phyloP scores from a whole-genome alignment of 306 rosid species.

The Vigna radiata region DNA sequence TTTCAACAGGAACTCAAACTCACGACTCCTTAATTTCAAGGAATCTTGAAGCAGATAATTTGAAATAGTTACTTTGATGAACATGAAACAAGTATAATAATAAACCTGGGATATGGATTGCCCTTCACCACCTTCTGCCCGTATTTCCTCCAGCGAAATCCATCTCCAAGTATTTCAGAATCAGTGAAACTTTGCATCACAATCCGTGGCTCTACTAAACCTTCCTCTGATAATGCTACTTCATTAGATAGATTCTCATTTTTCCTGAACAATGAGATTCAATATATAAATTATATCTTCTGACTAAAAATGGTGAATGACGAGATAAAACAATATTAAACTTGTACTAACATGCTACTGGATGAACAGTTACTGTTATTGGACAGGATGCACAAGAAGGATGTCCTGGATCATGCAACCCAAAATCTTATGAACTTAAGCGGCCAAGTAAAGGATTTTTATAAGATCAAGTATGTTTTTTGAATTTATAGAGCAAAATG shows the following conservation, averaged over 20 bases:
- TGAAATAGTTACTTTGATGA: not conserved
- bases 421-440: not conserved
- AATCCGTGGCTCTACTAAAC: slow-evolving; percentile 58
- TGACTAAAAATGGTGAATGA: slow-evolving; percentile 22
- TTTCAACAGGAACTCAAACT: too few species aligned
- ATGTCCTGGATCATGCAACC: not conserved
- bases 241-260: slow-evolving; percentile 65
- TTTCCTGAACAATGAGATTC: slow-evolving; percentile 60
- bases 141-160: slow-evolving; percentile 98
- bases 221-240: slow-evolving; percentile 63
- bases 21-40: too few species aligned
- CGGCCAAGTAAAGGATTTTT: not conserved
- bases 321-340: not conserved
- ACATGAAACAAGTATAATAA: not conserved
- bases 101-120: slow-evolving; percentile 85
- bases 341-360: not conserved
- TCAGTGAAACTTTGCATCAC: slow-evolving; percentile 69
- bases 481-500: too few species aligned
- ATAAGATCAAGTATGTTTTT: not conserved
- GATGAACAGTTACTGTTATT: not conserved
- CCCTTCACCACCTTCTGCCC: slow-evolving; percentile 98
- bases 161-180: slow-evolving; percentile 73
- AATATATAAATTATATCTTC: slow-evolving; percentile 17
- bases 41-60: too few species aligned
- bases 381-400: not conserved